A percentile compares a stretch with the other conserved stretches of the same genome.
These are phyloP conservation scores for Apiotrichum sp. DNA, from an alignment of 1,284 basidiomycete species.

Conservation along the genomic window DNA sequence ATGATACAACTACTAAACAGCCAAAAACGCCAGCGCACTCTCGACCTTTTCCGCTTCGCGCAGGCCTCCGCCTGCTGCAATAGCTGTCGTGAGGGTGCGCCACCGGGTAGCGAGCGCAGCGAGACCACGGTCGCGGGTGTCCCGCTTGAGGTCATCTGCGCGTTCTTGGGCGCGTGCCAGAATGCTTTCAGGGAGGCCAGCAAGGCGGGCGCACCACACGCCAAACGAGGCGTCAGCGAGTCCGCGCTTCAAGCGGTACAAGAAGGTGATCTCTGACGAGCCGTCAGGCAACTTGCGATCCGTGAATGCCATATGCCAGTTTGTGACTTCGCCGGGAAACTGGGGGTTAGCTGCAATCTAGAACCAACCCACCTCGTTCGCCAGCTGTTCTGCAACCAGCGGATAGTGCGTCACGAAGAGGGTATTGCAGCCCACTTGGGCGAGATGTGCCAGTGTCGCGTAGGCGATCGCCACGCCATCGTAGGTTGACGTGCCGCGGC, in stretches of 20 bases:
- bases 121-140: constrained; percentile 21
- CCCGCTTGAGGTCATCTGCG: constrained; percentile 55
- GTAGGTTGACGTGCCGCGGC: constrained; percentile 43
- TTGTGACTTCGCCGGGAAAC: constrained; percentile 51
- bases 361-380: constrained; percentile 53
- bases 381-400: constrained; percentile 52
- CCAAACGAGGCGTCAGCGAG: constrained; percentile 77
- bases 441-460: constrained; percentile 67
- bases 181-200: constrained; percentile 64
- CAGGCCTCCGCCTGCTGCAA: neutral
- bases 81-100: neutral
- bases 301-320: constrained; percentile 81
- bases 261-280: constrained; percentile 70
- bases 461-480: constrained; percentile 50
- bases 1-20: neutral
- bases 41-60: constrained; percentile 6
- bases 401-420: constrained; percentile 95
- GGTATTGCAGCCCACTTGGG: constrained; percentile 64
- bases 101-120: constrained; percentile 6
- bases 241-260: constrained; percentile 68
- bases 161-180: constrained; percentile 57
- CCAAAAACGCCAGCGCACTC: constrained; percentile 12
- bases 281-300: constrained; percentile 56
- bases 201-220: constrained; percentile 82
- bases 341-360: constrained; percentile 29